Evolutionary conservation across 331 rosid genomes (phyloP), one percentile per base, ranked within the genome.

Genomic region (Ulmus americana): DNA sequence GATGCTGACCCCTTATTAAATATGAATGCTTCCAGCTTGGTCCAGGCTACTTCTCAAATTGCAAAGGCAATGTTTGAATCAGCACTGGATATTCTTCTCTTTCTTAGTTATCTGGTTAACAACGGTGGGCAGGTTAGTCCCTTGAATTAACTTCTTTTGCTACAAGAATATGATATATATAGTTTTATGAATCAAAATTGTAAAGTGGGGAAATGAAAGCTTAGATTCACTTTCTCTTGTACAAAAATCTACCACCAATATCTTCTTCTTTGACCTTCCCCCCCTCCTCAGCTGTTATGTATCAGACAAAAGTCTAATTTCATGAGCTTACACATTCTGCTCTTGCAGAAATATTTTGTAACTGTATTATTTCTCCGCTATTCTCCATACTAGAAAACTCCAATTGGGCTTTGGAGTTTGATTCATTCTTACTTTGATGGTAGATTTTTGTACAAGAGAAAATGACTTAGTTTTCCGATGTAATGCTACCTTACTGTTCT

Each of bases 11-110:
- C 78, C 53, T 69, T 74, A n/a, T 76, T 87, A 58, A 81, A 80
- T 75, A 74, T 83, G 63, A 85, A 74, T 75, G 79, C 87, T 69
- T 79, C 88, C 53, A 65, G 84, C 62, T 51, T 87, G 80, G 95
- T 86, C 59, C 97, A 89, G 64, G 87, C 95, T 63, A 85, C 95
- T 40, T 80, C 85, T 74, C 98, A 92, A 83, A 82, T 89, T 72
- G 84, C 95, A 6, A 79, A 92, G 77, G 82, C 80, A 76, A 92
- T 89, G 98, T 86, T 80, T 69, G 97, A 89, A 77, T 85, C 89
- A 65, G 85, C 98, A 61, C 49, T 88, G 72, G 97, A 92, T 60
- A 72, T 92, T 72, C 91, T 85, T 63, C 77, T 92, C 72, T 89
- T 92, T 74, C 80, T 92, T 50, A 80, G 87, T 76, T 92, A 92